phyloP scores from a whole-genome alignment of 75 land plant genomes.

The Cunninghamia lanceolata region DNA sequence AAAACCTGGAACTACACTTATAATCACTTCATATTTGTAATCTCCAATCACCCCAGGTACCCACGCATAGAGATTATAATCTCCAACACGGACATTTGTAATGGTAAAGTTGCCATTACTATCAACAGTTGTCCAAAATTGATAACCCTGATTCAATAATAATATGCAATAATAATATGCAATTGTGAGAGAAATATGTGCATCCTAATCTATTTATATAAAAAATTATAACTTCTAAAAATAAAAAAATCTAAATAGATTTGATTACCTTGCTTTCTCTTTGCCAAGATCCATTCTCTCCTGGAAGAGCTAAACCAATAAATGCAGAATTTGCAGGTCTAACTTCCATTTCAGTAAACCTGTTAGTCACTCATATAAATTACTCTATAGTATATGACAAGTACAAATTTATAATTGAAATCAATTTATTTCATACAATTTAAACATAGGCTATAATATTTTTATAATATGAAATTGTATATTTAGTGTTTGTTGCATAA shows the following conservation, averaged over 20 bases:
- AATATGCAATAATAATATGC: not conserved
- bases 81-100: constrained; percentile 39
- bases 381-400: not conserved
- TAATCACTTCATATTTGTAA: constrained; percentile 39
- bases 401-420: not conserved
- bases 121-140: constrained; percentile 72
- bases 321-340: constrained; percentile 41
- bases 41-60: constrained; percentile 84
- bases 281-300: constrained; percentile 62
- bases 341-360: constrained; percentile 13
- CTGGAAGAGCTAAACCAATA: constrained; percentile 64
- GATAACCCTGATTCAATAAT: constrained; percentile 59
- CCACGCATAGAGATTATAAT: constrained; percentile 73
- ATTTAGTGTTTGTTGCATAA: too few relatives aligned
- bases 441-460: not conserved
- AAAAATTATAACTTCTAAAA: too few relatives aligned
- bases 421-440: too few relatives aligned
- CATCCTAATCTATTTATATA: too few relatives aligned
- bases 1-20: constrained; percentile 46
- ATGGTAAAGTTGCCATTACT: constrained; percentile 55
- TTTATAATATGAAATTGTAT: not conserved
- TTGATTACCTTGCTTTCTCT: constrained; percentile 61
- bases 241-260: too few relatives aligned
- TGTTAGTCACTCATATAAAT: not conserved
- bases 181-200: too few relatives aligned